Evolutionary conservation across 2,329 filamentous ascomycete species (phyloP).

Genomic region (Calonectria leucothoes): DNA sequence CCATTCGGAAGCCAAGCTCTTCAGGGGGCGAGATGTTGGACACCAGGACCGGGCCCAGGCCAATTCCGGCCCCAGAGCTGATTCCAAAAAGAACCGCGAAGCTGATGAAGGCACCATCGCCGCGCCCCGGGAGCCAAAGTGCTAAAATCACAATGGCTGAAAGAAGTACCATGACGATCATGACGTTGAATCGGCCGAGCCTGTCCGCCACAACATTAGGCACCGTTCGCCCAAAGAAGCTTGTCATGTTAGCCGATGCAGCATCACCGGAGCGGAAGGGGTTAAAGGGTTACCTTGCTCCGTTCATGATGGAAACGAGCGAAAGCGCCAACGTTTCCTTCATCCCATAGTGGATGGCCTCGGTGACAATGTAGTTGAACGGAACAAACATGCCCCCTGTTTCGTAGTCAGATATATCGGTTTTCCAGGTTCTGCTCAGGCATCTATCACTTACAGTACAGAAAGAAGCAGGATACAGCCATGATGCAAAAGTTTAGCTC

Average conservation of each 20-base stretch:
- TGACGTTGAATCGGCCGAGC: constrained; percentile 31
- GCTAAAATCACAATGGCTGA: constrained; percentile 18
- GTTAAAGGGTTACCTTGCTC: constrained; percentile 25
- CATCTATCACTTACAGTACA: constrained; percentile 25
- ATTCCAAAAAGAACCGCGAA: constrained; percentile 31
- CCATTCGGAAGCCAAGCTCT: constrained; percentile 32
- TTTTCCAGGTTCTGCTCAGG: neutral
- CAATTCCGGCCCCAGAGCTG: constrained; percentile 29
- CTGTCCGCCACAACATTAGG: constrained; percentile 34
- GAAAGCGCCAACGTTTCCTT: constrained; percentile 24
- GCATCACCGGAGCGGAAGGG: neutral
- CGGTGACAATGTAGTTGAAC: constrained; percentile 33
- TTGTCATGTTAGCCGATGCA: constrained; percentile 15
- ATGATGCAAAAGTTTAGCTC: constrained; percentile 31
- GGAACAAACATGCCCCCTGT: constrained; percentile 32
- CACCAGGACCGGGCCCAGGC: constrained; percentile 25
- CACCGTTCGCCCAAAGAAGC: constrained; percentile 34
- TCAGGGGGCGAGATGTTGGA: constrained; percentile 22
- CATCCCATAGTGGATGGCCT: constrained; percentile 31
- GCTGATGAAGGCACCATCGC: constrained; percentile 24
- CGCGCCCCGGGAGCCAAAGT: constrained; percentile 28
- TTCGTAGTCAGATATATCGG: constrained; percentile 9
- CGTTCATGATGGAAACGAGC: constrained; percentile 31
- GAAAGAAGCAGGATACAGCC: constrained; percentile 27
- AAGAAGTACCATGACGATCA: constrained; percentile 24